These are phyloP conservation scores for Eurotiales sp. DNA, from an alignment of 2,329 filamentous ascomycete genomes.

Conservation along the genomic window DNA sequence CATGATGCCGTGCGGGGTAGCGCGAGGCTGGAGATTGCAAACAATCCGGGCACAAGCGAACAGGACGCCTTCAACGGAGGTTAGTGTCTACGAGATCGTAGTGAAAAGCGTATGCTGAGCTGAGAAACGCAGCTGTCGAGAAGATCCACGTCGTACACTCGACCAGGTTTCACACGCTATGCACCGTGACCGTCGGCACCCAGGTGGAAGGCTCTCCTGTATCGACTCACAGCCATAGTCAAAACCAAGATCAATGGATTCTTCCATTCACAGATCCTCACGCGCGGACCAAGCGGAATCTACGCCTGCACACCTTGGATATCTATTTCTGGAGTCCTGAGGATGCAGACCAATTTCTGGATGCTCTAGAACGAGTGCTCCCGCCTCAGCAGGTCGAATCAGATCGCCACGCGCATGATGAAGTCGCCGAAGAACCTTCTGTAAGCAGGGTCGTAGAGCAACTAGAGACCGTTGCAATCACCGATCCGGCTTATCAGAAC, in stretches of 20 bases:
- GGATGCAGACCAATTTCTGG: conserved; percentile 54
- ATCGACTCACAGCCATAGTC: conserved; percentile 23
- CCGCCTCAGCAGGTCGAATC: conserved; percentile 45
- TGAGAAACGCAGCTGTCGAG: conserved; percentile 43
- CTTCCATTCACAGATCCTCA: conserved; percentile 51
- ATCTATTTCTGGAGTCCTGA: conserved; percentile 62
- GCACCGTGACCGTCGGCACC: conserved; percentile 54
- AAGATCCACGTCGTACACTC: conserved; percentile 53
- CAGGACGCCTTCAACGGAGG: conserved; percentile 63
- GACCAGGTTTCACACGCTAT: conserved; percentile 57
- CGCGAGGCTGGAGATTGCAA: conserved; percentile 59
- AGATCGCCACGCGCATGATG: conserved; percentile 37
- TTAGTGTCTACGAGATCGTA: too few species aligned
- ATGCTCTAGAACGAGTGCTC: conserved; percentile 38
- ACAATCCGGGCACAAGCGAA: conserved; percentile 59
- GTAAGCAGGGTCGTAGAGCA: conserved; percentile 62
- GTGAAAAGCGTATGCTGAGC: too few species aligned
- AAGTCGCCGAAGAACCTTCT: conserved; percentile 31
- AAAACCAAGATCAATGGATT: conserved; percentile 51
- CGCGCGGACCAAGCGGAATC: conserved; percentile 51
- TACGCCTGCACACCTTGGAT: conserved; percentile 57
- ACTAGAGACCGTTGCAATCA: conserved; percentile 59
- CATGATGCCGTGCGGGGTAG: conserved; percentile 52
- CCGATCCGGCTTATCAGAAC: conserved; percentile 47
- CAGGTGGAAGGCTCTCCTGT: conserved; percentile 25